Conservation (phyloP, 1,284 basidiomycete species). For the Apiotrichum sp. region DNA sequence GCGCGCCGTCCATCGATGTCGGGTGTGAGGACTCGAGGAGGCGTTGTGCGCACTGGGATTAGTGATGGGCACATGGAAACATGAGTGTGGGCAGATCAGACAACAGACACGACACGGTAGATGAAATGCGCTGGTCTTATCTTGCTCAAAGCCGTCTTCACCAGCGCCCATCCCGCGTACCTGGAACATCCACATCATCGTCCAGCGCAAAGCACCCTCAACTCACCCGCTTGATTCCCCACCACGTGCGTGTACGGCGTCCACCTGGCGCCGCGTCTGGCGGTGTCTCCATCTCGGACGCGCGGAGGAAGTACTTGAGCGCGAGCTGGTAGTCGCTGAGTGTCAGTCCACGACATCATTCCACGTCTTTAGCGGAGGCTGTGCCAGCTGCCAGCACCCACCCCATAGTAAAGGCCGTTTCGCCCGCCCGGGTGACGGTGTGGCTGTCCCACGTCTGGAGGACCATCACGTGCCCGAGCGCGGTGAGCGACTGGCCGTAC, state of each 20-base stretch:
- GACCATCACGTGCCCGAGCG: conserved; percentile 38
- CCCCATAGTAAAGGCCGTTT: conserved; percentile 41
- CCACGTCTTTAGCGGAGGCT: background rate
- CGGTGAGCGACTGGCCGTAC: conserved; percentile 48
- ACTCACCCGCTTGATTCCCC: conserved; percentile 75
- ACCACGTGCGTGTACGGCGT: conserved; percentile 57
- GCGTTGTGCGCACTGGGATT: conserved; percentile 54
- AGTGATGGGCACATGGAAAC: too few species aligned
- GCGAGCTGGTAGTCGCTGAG: conserved; percentile 62
- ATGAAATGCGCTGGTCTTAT: too few species aligned
- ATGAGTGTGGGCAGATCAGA: too few species aligned
- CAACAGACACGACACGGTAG: too few species aligned
- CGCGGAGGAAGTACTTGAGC: conserved; percentile 73
- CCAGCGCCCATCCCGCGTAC: too few species aligned
- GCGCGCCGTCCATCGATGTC: conserved; percentile 53
- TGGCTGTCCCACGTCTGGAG: conserved; percentile 39
- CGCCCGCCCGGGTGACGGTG: conserved; percentile 34
- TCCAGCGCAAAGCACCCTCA: too few species aligned
- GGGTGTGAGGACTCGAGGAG: conserved; percentile 33
- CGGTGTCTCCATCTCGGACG: conserved; percentile 72
- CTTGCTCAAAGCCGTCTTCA: too few species aligned
- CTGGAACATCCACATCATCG: too few species aligned
- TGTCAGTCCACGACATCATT: background rate
- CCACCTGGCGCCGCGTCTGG: conserved; percentile 43
- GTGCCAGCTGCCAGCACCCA: conserved; percentile 4